These are phyloP conservation scores for Cladosporium sp. DNA, from an alignment of 2,329 filamentous ascomycete species.

Conservation along the genomic window DNA sequence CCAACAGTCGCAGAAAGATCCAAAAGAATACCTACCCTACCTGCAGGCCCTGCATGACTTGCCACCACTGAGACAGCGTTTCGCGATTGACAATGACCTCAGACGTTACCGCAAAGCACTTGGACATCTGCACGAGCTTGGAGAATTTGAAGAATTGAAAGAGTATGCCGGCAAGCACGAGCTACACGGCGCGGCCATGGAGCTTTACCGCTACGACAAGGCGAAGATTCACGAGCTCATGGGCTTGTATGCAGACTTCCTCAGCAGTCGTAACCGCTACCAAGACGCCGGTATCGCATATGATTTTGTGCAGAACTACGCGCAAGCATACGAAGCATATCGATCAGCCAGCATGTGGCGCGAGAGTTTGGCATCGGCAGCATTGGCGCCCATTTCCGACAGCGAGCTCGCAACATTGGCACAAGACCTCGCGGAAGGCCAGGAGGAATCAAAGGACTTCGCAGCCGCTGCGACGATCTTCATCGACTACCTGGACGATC, in stretches of 20 bases:
- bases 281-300: slow-evolving; percentile 85
- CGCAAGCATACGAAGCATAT: slow-evolving; percentile 76
- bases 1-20: slow-evolving; percentile 93
- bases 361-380: slow-evolving; percentile 78
- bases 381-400: slow-evolving; percentile 59
- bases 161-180: slow-evolving; percentile 73
- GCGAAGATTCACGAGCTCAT: slow-evolving; percentile 65
- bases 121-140: slow-evolving; percentile 66
- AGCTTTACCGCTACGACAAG: slow-evolving; percentile 78
- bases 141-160: slow-evolving; percentile 72
- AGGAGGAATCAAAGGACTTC: slow-evolving; percentile 83
- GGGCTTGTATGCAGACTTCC: slow-evolving; percentile 71
- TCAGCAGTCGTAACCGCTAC: slow-evolving; percentile 70
- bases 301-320: slow-evolving; percentile 74
- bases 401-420: slow-evolving; percentile 65
- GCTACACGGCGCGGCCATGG: slow-evolving; percentile 73
- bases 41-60: slow-evolving; percentile 81
- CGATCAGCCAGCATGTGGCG: slow-evolving; percentile 84
- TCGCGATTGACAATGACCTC: slow-evolving; percentile 86
- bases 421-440: slow-evolving; percentile 68
- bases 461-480: slow-evolving; percentile 73
- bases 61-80: slow-evolving; percentile 65
- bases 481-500: slow-evolving; percentile 72
- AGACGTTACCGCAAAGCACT: slow-evolving; percentile 73
- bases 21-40: slow-evolving; percentile 91